Conservation (phyloP, 352 stramenopile genomes). For the Aphanomyces astaci region DNA sequence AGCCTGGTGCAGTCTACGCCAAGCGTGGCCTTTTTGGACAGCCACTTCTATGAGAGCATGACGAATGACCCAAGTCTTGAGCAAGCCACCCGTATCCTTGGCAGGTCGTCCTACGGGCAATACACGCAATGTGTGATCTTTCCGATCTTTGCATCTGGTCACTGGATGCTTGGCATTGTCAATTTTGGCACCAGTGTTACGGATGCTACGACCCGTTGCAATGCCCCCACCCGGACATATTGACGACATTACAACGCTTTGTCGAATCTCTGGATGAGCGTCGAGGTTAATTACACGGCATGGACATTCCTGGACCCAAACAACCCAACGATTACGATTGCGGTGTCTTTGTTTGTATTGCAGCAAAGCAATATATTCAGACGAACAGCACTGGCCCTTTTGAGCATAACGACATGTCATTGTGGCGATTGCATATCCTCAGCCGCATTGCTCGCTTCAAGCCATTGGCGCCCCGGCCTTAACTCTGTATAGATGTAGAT, state of each 20-base stretch:
- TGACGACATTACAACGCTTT: background rate
- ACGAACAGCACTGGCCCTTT: background rate
- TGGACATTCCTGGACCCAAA: background rate
- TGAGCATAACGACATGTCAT: constrained; percentile 2
- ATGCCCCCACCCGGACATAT: background rate
- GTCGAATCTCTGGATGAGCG: background rate
- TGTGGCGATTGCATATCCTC: no score
- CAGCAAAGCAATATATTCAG: background rate
- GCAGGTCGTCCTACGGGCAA: background rate
- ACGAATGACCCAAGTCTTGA: background rate
- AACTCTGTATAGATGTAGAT: no score
- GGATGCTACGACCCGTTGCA: background rate
- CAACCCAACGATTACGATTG: background rate
- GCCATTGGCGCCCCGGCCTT: no score
- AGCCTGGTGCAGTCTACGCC: background rate
- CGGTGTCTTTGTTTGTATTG: background rate
- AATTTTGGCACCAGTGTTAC: background rate
- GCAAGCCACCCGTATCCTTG: background rate
- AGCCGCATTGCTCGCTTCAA: no score
- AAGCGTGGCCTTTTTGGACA: background rate
- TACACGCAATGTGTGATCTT: background rate
- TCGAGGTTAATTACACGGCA: background rate
- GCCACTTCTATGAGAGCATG: background rate
- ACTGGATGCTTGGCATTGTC: background rate
- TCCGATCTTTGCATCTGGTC: background rate